Conservation (phyloP, 208 protist genomes). For the Leishmania gerbilli region DNA sequence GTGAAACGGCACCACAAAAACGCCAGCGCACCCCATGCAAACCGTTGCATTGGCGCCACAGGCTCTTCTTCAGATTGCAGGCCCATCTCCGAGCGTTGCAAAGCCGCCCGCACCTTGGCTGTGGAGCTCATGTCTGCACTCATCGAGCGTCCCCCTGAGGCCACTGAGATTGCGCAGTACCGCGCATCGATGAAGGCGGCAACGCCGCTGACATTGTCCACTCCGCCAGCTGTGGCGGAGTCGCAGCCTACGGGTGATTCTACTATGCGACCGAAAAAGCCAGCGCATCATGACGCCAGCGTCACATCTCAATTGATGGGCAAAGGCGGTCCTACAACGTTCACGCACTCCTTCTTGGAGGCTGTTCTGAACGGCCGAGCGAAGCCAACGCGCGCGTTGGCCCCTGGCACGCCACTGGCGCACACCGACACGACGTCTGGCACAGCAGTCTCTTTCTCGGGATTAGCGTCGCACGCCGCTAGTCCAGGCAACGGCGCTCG, state of each 20-base stretch:
- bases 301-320: background rate
- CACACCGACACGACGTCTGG: background rate
- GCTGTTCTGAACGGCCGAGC: constrained; percentile 17
- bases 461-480: background rate
- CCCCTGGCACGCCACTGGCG: background rate
- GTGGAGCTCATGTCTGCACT: constrained; percentile 57
- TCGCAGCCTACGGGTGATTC: background rate
- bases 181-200: constrained; percentile 6
- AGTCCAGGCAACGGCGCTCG: background rate
- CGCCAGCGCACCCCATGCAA: background rate
- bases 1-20: constrained; percentile 3
- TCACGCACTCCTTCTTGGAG: constrained; percentile 17
- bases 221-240: background rate
- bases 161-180: constrained; percentile 25
- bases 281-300: background rate
- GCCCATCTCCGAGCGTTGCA: constrained; percentile 33
- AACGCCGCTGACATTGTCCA: background rate
- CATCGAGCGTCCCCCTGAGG: constrained; percentile 44
- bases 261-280: background rate
- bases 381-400: background rate
- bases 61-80: background rate
- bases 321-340: background rate
- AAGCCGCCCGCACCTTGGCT: constrained; percentile 42
- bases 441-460: background rate
- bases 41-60: background rate